Percentiles rank a stretch among this genome's conserved stretches.
phyloP scores from a whole-genome alignment of 805 yeast genomes.

The Metschnikowia colocasiae region DNA sequence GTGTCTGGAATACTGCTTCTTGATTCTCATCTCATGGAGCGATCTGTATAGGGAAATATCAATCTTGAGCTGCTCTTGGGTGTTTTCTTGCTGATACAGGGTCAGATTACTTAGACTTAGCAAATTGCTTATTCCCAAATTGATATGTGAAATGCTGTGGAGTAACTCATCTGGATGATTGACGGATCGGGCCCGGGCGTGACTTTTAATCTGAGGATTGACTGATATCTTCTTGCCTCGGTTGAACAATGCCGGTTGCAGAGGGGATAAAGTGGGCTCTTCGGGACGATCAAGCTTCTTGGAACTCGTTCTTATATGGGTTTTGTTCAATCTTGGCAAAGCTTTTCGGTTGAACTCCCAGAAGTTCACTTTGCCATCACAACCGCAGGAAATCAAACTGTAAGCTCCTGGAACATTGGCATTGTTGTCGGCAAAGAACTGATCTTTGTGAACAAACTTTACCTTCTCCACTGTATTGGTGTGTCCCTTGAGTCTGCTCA shows the following conservation, averaged over 20 bases:
- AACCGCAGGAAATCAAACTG: conserved; percentile 36
- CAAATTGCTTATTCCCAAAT: conserved; percentile 17
- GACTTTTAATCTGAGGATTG: conserved; percentile 2
- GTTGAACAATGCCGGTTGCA: background rate
- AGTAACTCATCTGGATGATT: conserved; percentile 12
- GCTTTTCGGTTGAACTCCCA: conserved; percentile 46
- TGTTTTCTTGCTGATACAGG: conserved; percentile 7
- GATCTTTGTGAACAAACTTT: conserved; percentile 24
- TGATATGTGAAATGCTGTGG: conserved; percentile 12
- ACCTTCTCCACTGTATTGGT: conserved; percentile 33
- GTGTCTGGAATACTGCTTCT: conserved; percentile 28
- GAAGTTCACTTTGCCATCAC: conserved; percentile 37
- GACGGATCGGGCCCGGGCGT: conserved; percentile 10
- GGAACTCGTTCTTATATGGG: conserved; percentile 11
- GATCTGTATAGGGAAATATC: conserved; percentile 33
- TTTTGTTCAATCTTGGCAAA: conserved; percentile 32
- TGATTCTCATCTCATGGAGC: conserved; percentile 33
- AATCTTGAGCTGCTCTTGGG: conserved; percentile 24
- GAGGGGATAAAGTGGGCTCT: background rate
- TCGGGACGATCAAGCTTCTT: conserved; percentile 1
- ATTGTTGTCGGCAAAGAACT: conserved; percentile 7
- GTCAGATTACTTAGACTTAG: conserved; percentile 12
- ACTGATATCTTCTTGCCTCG: background rate
- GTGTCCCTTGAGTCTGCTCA: conserved; percentile 39
- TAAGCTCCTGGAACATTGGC: conserved; percentile 18